phyloP scores from a whole-genome alignment of 257 asterid species.

The Coffea eugenioides region DNA sequence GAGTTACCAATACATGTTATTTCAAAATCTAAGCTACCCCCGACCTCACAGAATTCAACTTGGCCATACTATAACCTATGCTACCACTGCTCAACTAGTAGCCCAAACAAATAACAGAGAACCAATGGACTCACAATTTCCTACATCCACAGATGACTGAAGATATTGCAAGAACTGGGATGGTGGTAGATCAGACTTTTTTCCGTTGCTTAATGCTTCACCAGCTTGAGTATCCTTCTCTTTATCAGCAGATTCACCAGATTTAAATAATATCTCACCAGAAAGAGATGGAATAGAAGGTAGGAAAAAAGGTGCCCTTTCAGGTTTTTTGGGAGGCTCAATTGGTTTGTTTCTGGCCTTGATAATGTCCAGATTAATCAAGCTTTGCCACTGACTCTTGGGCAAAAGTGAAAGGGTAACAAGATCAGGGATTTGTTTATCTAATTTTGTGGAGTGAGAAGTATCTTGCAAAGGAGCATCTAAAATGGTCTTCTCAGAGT shows the following conservation, averaged over 20 bases:
- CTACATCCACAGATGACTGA: constrained; percentile 40
- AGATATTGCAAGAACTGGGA: constrained; percentile 65
- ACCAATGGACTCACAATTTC: constrained; percentile 50
- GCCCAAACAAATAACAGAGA: neutral
- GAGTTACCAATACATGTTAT: neutral
- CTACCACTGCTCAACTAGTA: neutral
- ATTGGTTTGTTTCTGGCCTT: constrained; percentile 90
- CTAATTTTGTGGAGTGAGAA: constrained; percentile 28
- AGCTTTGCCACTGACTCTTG: constrained; percentile 93
- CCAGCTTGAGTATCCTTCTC: constrained; percentile 43
- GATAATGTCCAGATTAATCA: constrained; percentile 84
- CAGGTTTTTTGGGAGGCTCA: constrained; percentile 95
- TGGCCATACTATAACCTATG: neutral
- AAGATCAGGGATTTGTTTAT: constrained; percentile 68
- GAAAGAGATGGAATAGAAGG: constrained; percentile 83
- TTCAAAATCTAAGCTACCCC: neutral
- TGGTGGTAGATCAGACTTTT: constrained; percentile 34
- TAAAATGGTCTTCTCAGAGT: constrained; percentile 29
- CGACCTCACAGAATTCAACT: neutral
- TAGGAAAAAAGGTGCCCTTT: constrained; percentile 85
- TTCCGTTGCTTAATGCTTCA: constrained; percentile 26
- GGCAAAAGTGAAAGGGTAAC: constrained; percentile 87
- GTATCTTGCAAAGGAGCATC: constrained; percentile 33
- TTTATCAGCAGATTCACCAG: constrained; percentile 43
- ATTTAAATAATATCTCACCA: constrained; percentile 67